Conservation (phyloP, 116 monocot species). For the Thalassia testudinum region DNA sequence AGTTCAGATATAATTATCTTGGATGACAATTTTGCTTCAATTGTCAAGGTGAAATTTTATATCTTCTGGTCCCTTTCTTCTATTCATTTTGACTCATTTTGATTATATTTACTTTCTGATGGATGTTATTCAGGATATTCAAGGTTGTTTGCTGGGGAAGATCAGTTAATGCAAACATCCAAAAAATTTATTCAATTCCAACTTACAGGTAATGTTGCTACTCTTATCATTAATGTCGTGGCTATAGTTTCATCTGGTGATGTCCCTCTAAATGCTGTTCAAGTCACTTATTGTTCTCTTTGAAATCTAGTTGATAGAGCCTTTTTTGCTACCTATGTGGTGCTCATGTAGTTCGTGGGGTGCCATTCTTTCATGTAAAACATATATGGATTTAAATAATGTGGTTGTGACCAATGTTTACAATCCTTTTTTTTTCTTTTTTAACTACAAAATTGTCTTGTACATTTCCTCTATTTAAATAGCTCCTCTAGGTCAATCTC, state of each 20-base stretch:
- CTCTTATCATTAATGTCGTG: constrained; percentile 72
- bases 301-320: too few relatives aligned
- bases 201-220: constrained; percentile 85
- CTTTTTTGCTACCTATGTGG: too few relatives aligned
- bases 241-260: constrained; percentile 71
- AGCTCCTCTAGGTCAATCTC: too few relatives aligned
- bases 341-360: too few relatives aligned
- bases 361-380: too few relatives aligned
- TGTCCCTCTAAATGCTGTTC: constrained; percentile 71
- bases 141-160: constrained; percentile 97
- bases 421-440: neutral
- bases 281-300: too few relatives aligned
- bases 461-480: too few relatives aligned
- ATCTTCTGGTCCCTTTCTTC: neutral
- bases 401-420: too few relatives aligned
- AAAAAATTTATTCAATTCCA: constrained; percentile 98
- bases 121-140: too few relatives aligned
- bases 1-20: constrained; percentile 95
- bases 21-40: constrained; percentile 92
- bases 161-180: constrained; percentile 97
- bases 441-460: neutral
- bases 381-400: too few relatives aligned
- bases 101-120: too few relatives aligned
- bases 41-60: constrained; percentile 56
- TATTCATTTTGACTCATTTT: too few relatives aligned